These are phyloP conservation scores for Trichoderma sp. DNA, from an alignment of 2,329 filamentous ascomycete species.

Conservation along the genomic window DNA sequence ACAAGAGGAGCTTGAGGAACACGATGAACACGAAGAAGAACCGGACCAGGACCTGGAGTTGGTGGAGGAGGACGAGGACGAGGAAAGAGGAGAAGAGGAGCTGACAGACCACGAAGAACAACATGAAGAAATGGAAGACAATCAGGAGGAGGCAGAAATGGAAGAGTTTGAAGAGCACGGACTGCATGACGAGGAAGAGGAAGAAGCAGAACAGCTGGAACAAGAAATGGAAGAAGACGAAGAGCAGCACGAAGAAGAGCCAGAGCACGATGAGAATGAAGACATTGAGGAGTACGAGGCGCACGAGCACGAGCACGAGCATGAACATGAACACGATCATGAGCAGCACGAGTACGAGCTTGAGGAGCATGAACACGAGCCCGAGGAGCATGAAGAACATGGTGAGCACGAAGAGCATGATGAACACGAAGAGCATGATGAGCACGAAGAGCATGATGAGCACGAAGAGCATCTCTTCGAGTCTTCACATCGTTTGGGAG, in stretches of 20 bases:
- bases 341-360: slow-evolving; percentile 14
- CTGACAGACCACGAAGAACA: neutral
- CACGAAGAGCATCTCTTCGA: neutral
- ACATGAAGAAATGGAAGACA: slow-evolving; percentile 7
- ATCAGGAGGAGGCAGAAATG: slow-evolving; percentile 19
- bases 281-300: slow-evolving; percentile 9
- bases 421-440: neutral
- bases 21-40: neutral
- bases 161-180: neutral
- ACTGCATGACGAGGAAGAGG: neutral
- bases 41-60: neutral
- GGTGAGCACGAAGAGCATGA: slow-evolving; percentile 24
- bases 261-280: neutral
- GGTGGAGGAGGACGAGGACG: neutral
- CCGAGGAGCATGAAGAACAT: neutral
- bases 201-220: neutral
- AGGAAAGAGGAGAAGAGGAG: neutral
- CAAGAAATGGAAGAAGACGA: neutral
- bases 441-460: neutral
- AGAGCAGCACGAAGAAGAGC: neutral
- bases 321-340: no score
- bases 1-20: slow-evolving; percentile 16
- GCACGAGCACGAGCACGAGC: slow-evolving; percentile 12
- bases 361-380: neutral
- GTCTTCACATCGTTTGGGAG: neutral